phyloP scores from a whole-genome alignment of 257 asterid genomes.

The Mentha longifolia region DNA sequence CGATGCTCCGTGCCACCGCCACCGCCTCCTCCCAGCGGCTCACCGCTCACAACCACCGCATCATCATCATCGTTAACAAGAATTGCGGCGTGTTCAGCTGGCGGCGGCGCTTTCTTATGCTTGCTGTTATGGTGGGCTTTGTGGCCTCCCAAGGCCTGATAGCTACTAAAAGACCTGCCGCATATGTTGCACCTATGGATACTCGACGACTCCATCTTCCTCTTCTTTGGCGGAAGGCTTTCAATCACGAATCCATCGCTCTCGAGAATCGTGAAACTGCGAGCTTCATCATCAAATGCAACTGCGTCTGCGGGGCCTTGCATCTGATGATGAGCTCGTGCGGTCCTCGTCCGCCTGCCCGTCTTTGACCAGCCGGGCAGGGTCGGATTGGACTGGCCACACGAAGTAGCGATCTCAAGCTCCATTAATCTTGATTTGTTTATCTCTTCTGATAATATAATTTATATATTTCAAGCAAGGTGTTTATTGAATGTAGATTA shows the following conservation, averaged over 20 bases:
- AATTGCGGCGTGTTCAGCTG: neutral
- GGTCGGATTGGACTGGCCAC: neutral
- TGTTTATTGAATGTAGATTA: neutral
- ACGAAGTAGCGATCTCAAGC: constrained; percentile 1
- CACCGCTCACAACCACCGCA: neutral
- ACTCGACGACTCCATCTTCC: constrained; percentile 20
- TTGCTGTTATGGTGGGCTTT: constrained; percentile 41
- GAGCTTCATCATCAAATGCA: neutral
- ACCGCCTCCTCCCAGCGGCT: neutral
- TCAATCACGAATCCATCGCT: neutral
- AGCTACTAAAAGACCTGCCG: constrained; percentile 32
- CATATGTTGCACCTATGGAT: constrained; percentile 34
- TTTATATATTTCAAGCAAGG: neutral
- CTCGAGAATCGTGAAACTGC: neutral
- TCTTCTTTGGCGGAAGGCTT: constrained; percentile 33
- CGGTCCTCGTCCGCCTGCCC: constrained; percentile 30
- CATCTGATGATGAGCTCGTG: neutral
- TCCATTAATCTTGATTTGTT: neutral
- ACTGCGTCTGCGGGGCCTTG: neutral
- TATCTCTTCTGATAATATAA: neutral
- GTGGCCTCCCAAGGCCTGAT: constrained; percentile 50
- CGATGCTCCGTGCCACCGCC: constrained; percentile 3
- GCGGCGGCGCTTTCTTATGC: neutral
- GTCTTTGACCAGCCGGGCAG: constrained; percentile 38
- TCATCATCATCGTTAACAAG: neutral